Evolutionary conservation across 2,329 filamentous ascomycete genomes (phyloP), one percentile per base, ranked within the genome.

Genomic region (Trichoderma endophyticum): DNA sequence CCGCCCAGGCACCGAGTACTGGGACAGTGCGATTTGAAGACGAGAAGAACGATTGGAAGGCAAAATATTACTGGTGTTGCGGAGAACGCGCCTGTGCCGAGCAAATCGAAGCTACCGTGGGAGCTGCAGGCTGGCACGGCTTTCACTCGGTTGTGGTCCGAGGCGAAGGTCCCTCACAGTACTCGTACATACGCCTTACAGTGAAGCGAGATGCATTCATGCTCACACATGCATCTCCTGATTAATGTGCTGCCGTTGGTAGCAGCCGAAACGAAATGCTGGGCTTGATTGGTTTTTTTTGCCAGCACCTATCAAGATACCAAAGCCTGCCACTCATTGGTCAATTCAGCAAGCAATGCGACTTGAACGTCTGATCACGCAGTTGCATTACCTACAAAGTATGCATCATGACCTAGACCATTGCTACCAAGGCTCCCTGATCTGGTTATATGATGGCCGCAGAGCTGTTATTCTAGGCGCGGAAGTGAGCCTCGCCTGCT

Each of bases 401-500:
- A 51, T 54, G 62, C n/a, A 24, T 48, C 43, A 24, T 43, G 39
- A 43, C 39, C 39, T n/a, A 8, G 15, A 43, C 9, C 9, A 48
- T 15, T 9, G 61, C 9, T 36, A 26, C 63, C 15, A 30, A 18
- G 21, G 32, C 51, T 24, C 24, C 24, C 21, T 7, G 14, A 56
- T 36, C 54, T 56, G 54, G 64, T 59, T 43, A 30, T 68, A 68
- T 59, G 21, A 56, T 36, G 63, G 51, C 54, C 54, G 24, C 51
- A 43, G 24, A 32, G 64, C 30, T 67, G 64, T 67, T 39, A 39
- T 67, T 57, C 43, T 68, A 48, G 56, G 36, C 56, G 57, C 57
- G 66, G 39, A 62, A 54, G 66, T 61, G 66, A 62, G 66, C 66
- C 57, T 70, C 66, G 66, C 66, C 57, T 28, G 66, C 66, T 70